A percentile compares a stretch with the other conserved stretches of the same genome.
phyloP scores from a whole-genome alignment of 2,329 filamentous ascomycete genomes.

The Pseudocercospora crystallina region DNA sequence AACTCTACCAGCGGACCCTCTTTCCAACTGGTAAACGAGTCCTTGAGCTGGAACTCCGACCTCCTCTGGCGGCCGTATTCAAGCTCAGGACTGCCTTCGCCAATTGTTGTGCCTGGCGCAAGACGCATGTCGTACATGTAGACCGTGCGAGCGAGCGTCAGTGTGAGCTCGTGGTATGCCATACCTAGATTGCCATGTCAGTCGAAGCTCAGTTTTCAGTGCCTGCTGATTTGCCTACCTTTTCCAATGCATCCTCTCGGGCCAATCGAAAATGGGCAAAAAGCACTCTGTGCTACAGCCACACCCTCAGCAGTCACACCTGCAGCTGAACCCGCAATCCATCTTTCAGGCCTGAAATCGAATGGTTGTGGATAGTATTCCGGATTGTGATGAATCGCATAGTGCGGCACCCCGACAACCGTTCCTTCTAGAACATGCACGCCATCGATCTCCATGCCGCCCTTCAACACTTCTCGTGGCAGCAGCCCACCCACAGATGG shows the following conservation, averaged over 20 bases:
- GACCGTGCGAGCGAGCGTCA: slow-evolving; percentile 18
- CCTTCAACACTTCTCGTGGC: slow-evolving; percentile 34
- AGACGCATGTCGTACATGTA: slow-evolving; percentile 24
- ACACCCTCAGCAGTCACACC: slow-evolving; percentile 5
- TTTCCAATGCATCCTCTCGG: slow-evolving; percentile 25
- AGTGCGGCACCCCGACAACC: slow-evolving; percentile 35
- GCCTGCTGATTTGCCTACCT: neutral
- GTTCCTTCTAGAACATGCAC: slow-evolving; percentile 37
- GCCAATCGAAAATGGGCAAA: slow-evolving; percentile 23
- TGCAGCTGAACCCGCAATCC: slow-evolving; percentile 13
- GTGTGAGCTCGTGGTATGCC: slow-evolving; percentile 24
- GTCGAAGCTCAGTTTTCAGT: neutral
- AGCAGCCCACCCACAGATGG: slow-evolving; percentile 43
- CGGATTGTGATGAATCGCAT: slow-evolving; percentile 37
- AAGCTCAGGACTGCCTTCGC: slow-evolving; percentile 8
- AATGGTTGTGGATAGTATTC: slow-evolving; percentile 29
- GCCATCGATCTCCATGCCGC: slow-evolving; percentile 36
- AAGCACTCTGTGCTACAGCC: slow-evolving; percentile 17
- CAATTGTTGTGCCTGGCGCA: slow-evolving; percentile 15
- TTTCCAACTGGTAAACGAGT: slow-evolving; percentile 20
- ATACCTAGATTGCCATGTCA: slow-evolving; percentile 5
- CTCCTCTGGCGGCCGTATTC: slow-evolving; percentile 13
- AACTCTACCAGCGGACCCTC: slow-evolving; percentile 17
- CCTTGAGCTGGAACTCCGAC: slow-evolving; percentile 15
- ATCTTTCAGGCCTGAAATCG: slow-evolving; percentile 29